Base-by-base conservation (phyloP, 768 basidiomycete species). In the Naganishia friedmannii region DNA sequence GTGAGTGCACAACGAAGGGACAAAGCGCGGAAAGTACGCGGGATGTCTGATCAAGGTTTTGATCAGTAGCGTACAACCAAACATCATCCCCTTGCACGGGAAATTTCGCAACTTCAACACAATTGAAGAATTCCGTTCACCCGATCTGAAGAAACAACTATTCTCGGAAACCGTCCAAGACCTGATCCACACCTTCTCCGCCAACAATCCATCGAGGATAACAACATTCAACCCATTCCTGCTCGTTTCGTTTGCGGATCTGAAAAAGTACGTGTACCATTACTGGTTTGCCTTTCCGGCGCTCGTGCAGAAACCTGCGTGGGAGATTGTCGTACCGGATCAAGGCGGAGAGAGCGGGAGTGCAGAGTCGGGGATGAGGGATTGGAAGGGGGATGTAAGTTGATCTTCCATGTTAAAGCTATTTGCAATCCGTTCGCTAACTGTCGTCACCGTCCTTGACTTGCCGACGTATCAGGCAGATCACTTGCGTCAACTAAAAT, bases 231-330 rank as follows among this genome's bases (percentile, higher is more conserved):
- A 86, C 67, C 86, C 86, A 4, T 97, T 97, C 83, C 84, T 98
- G 26, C 84, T 96, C 63, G 90, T 99, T 75, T 93, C 93, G 0
- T 98, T 88, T 75, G 92, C 96, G 0, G 96, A 99, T 81, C 88
- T 99, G 74, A 99, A 98, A 85, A 97, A 94, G 80, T 97, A 96
- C 84, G 90, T 89, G 74, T 98, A 93, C 79, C 93, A 89, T 77
- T 97, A 97, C 82, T 99, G 95, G 96, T 97, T 97, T 77, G 90
- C 91, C 0, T 96, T 97, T 80, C 95, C 96, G 1, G 92, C 94
- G 0, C 88, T 97, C 73, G 88, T 89, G 0, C 84, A 90, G 26
- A 92, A 91, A 74, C 93, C 96, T 8, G 87, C 89, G 6, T 97
- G 94, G 94, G 89, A 91, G 83, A 88, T 91, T 73, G 48, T 66